Base-by-base conservation (phyloP, 352 stramenopile species). In the Globisporangium ultimum region DNA sequence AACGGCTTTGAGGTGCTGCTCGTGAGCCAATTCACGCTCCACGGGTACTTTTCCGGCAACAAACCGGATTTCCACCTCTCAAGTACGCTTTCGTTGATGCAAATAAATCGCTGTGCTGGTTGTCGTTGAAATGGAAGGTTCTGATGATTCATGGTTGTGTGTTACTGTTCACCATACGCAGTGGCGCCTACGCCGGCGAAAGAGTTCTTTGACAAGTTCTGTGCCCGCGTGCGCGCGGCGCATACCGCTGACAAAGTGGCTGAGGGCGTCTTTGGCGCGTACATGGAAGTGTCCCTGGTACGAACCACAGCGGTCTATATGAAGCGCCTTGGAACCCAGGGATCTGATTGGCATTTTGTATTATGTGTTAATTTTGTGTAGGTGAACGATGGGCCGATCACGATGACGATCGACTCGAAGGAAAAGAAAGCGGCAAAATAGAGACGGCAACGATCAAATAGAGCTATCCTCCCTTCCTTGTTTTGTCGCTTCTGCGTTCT, bases 21-120 rank as follows among this genome's bases (percentile, higher is more conserved):
- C n/a, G 83, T 95, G 55, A 94, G 84, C 61, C 86, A 95, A 63
- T 95, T 95, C 67, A 95, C 86, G 45, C 71, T 95, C 43, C 74
- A 91, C 60, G 83, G 82, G 14, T 89, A 84, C 61, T 86, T 95
- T 45, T 60, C 64, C 1, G 86, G 86, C 63, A 95, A 95, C 74
- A 95, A 93, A 47, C 86, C 86, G 21, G 84, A 95, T 63, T 95
- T 88, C 63, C 86, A 94, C 53, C 72, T 93, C 58, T 74, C 84
- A 18, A 95, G 86, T 93, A 76, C 57, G 78, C 53, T 15, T 14
- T 46, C 12, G 18, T 18, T n/a, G 1, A 36, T n/a, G 20, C 9
- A n/a, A 12, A 38, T 3, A 9, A 8, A 13, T 24, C 8, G 28
- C 28, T 36, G 4, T 10, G 28, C 28, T 36, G 3, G 8, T 10